phyloP scores from a whole-genome alignment of 768 basidiomycete genomes.

The Auricularia auricula-judae region DNA sequence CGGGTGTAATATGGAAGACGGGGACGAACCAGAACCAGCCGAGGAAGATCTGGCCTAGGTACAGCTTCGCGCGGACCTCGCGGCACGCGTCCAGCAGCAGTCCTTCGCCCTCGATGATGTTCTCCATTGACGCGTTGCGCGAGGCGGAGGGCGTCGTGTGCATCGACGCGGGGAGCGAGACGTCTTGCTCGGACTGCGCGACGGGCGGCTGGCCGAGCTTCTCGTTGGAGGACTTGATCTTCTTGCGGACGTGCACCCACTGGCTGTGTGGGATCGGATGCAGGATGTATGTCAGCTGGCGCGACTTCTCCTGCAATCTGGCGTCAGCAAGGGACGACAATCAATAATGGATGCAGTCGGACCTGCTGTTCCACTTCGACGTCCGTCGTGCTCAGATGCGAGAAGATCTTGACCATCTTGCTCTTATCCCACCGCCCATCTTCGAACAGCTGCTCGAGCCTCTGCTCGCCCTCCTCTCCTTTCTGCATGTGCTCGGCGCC shows the following conservation, averaged over 20 bases:
- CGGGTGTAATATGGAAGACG: constrained; percentile 58
- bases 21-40: constrained; percentile 86
- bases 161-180: constrained; percentile 13
- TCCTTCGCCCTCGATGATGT: constrained; percentile 19
- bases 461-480: constrained; percentile 17
- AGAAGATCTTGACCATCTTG: constrained; percentile 52
- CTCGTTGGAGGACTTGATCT: constrained; percentile 23
- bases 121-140: neutral
- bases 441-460: constrained; percentile 32
- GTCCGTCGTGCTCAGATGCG: constrained; percentile 1
- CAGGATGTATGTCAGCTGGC: constrained; percentile 9
- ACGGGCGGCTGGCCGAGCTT: constrained; percentile 29
- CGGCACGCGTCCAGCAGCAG: constrained; percentile 53
- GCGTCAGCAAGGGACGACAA: no score
- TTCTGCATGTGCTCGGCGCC: constrained; percentile 25
- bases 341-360: neutral
- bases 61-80: constrained; percentile 62
- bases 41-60: constrained; percentile 68
- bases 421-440: constrained; percentile 53
- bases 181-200: constrained; percentile 16
- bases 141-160: neutral
- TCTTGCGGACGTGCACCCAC: constrained; percentile 11
- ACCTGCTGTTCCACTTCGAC: neutral
- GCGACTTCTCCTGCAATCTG: neutral
- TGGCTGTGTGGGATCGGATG: constrained; percentile 7